phyloP scores from a whole-genome alignment of 768 basidiomycete genomes.

The Panaeolus papilionaceus region DNA sequence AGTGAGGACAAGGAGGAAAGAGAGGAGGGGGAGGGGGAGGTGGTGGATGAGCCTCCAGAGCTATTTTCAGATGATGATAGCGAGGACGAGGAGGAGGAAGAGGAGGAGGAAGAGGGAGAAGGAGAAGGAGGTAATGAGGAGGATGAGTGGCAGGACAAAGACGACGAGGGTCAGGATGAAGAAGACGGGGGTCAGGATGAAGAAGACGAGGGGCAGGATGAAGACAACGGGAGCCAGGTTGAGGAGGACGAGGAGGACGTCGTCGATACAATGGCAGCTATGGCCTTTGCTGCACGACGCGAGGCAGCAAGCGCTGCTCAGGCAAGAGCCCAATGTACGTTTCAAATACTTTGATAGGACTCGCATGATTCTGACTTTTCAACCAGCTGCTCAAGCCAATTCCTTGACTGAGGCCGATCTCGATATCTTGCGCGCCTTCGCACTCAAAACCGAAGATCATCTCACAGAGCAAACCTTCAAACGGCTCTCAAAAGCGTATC shows the following conservation, averaged over 20 bases:
- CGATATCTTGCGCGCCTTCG: constrained; percentile 33
- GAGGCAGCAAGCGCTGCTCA: background rate
- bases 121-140: background rate
- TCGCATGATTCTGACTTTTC: no score
- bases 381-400: background rate
- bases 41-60: background rate
- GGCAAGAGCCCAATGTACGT: background rate
- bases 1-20: background rate
- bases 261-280: background rate
- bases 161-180: constrained; percentile 8
- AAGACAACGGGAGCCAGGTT: background rate
- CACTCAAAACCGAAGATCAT: constrained; percentile 35
- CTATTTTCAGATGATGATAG: background rate
- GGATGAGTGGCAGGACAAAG: constrained; percentile 14
- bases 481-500: constrained; percentile 32
- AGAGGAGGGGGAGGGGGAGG: background rate
- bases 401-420: constrained; percentile 29
- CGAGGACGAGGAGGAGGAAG: constrained; percentile 18
- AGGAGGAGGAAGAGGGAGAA: constrained; percentile 5
- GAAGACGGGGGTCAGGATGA: no score
- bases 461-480: constrained; percentile 33
- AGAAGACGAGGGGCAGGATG: no score
- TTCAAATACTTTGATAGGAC: no score
- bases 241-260: background rate
- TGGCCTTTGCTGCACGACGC: constrained; percentile 12